Conservation (phyloP, 257 asterid species). For the Leonotis leonurus region DNA sequence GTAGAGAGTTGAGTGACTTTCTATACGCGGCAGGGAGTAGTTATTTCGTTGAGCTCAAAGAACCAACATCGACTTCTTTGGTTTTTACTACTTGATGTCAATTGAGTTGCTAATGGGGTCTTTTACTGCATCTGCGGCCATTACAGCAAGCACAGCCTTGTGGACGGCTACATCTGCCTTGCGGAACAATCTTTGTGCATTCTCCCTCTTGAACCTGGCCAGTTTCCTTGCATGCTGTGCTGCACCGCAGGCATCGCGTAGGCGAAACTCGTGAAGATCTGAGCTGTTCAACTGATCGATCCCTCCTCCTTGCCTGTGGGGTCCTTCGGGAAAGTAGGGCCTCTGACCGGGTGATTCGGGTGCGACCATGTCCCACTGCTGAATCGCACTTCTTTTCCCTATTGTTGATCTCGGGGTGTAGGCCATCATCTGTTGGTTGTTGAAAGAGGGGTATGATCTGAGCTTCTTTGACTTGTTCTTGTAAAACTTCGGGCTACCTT, state of each 20-base stretch:
- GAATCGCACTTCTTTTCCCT: slow-evolving; percentile 46
- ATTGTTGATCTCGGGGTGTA: slow-evolving; percentile 35
- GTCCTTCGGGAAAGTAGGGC: slow-evolving; percentile 28
- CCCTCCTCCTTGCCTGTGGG: too few species aligned
- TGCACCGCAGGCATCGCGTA: slow-evolving; percentile 64
- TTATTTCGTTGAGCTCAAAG: background rate
- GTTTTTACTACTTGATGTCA: slow-evolving; percentile 24
- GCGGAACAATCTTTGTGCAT: slow-evolving; percentile 56
- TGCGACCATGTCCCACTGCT: slow-evolving; percentile 44
- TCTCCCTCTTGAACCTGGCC: slow-evolving; percentile 83
- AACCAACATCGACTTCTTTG: background rate
- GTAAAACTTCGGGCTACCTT: slow-evolving; percentile 35
- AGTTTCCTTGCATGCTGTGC: slow-evolving; percentile 47
- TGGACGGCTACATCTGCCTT: slow-evolving; percentile 78
- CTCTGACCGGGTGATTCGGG: slow-evolving; percentile 49
- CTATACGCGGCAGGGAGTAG: slow-evolving; percentile 5
- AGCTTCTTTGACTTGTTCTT: slow-evolving; percentile 55
- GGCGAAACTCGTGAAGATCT: slow-evolving; percentile 55
- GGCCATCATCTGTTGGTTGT: slow-evolving; percentile 27
- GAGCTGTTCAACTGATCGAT: slow-evolving; percentile 36
- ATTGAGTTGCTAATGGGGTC: slow-evolving; percentile 32
- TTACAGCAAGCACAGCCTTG: slow-evolving; percentile 68
- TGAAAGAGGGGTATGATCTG: slow-evolving; percentile 35
- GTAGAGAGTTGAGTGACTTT: background rate
- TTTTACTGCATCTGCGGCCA: slow-evolving; percentile 76